Evolutionary conservation across 2,329 filamentous ascomycete species (phyloP), one percentile per base, ranked within the genome.

Genomic region (Ilyonectria robusta): DNA sequence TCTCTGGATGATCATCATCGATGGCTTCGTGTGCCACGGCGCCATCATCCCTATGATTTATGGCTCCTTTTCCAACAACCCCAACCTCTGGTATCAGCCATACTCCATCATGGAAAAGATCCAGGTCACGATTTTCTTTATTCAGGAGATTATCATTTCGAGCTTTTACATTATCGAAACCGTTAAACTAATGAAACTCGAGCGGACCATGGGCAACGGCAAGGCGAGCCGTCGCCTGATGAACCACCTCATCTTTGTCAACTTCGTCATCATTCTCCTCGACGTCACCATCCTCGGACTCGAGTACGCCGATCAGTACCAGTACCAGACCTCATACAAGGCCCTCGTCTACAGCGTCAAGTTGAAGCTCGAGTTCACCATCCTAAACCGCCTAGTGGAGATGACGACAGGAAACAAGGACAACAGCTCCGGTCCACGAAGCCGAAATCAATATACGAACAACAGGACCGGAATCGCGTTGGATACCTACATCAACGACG

Each of bases 1-100:
- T 0, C 79, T 90, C 0, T 81, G 75, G 59, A 89, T 91, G 84
- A 91, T 92, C 65, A 82, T 89, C 44, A 72, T 83, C 66, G 84
- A 90, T 71, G 83, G 82, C 19, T 69, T 89, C 42, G 62, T 89
- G 10, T 77, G 89, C 26, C 87, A 91, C 69, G 78, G 87, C 0
- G 83, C 85, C 0, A 87, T 86, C 5, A 86, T 84, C 0, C 81
- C 90, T 2, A 77, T 91, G 33, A 86, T 86, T 3, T 89, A 84
- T 66, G 88, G 85, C 11, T 80, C 85, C 1, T 87, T 86, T 69
- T 79, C 79, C 1, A 68, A 33, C 1, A 67, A 68, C 19, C 71
- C 74, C 3, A 46, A 35, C 1, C 48, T 56, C 6, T 79, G 72
- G 70, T 35, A 53, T 5, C 47, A 70, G 53, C 71, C 74, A 1